Evolutionary conservation across 306 rosid species (phyloP), one percentile per base, ranked within the genome.

Genomic region (Pueraria montana): DNA sequence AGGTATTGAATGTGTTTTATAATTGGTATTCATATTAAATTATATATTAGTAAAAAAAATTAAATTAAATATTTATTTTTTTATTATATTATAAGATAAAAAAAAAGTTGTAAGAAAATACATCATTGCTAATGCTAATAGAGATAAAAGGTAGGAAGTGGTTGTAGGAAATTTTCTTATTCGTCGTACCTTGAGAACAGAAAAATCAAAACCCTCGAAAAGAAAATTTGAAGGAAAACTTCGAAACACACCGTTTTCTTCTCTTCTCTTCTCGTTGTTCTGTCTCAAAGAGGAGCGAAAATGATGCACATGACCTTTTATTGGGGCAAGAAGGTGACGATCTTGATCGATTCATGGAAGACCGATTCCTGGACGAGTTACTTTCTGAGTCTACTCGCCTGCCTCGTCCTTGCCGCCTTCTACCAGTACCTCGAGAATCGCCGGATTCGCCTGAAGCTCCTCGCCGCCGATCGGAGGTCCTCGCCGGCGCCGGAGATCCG

Each of bases 271-370:
- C 2, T 18, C 2, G 13, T 8, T 17, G 45, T 53, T 64, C 7
- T 0, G 20, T 16, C 11, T 14, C 2, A n/a, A 5, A 3, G 32
- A 36, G 2, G 38, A 8, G 26, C 27, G 73, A 94, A 89, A 82
- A 95, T 95, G 98, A 93, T 95, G 98, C 97, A 95, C 86, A 93
- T 95, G 87, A 87, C 87, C 23, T 77, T 83, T 16, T 83, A 87
- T 26, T 83, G 89, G 89, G 64, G 87, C 2, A 70, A 76, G 49
- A 26, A 64, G 20, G 87, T 80, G 7, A 83, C 85, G 13, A 79
- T 87, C 10, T 62, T 87, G 3, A 34, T 83, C 30, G 85, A 87
- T 40, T 87, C 85, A 0, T 87, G 89, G 85, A 80, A 55, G 62
- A 87, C 87, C 46, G 40, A 64, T 80, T 87, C 89, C 12, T 83